These are phyloP conservation scores for Verticillium nubilum DNA, from an alignment of 2,329 filamentous ascomycete genomes.

Conservation along the genomic window DNA sequence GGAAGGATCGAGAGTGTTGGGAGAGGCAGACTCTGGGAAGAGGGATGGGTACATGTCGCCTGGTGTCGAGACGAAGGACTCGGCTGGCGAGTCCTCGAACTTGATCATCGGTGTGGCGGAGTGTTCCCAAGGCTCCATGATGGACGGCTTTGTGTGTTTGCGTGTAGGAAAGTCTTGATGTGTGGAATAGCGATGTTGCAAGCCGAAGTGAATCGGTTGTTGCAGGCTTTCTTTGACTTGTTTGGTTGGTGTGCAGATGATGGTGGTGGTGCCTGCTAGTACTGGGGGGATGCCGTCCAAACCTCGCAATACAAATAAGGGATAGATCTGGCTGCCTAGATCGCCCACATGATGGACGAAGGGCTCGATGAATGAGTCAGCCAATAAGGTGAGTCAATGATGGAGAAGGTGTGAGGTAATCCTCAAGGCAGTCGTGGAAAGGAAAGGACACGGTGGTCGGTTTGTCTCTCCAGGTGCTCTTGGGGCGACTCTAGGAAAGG, in stretches of 20 bases:
- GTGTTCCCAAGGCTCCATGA: slow-evolving; percentile 36
- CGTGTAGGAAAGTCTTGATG: slow-evolving; percentile 17
- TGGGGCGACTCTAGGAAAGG: background rate
- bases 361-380: slow-evolving; percentile 18
- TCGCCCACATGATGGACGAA: slow-evolving; percentile 14
- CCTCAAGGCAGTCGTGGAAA: background rate
- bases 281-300: slow-evolving; percentile 29
- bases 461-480: background rate
- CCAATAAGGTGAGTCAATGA: slow-evolving; percentile 9
- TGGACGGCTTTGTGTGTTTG: slow-evolving; percentile 16
- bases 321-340: slow-evolving; percentile 7
- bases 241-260: slow-evolving; percentile 10
- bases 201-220: slow-evolving; percentile 10
- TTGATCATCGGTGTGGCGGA: slow-evolving; percentile 39
- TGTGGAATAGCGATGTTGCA: slow-evolving; percentile 12
- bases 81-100: slow-evolving; percentile 48
- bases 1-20: slow-evolving; percentile 34
- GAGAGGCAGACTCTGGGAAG: slow-evolving; percentile 29
- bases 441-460: slow-evolving; percentile 11
- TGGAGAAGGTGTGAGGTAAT: slow-evolving; percentile 12
- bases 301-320: slow-evolving; percentile 30
- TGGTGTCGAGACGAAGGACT: slow-evolving; percentile 47
- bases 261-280: slow-evolving; percentile 5
- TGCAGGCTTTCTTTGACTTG: slow-evolving; percentile 28
- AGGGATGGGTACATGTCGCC: slow-evolving; percentile 44